Evolutionary conservation across 495 filamentous ascomycete genomes (phyloP).

Genomic region (Penicillium coprophilum): DNA sequence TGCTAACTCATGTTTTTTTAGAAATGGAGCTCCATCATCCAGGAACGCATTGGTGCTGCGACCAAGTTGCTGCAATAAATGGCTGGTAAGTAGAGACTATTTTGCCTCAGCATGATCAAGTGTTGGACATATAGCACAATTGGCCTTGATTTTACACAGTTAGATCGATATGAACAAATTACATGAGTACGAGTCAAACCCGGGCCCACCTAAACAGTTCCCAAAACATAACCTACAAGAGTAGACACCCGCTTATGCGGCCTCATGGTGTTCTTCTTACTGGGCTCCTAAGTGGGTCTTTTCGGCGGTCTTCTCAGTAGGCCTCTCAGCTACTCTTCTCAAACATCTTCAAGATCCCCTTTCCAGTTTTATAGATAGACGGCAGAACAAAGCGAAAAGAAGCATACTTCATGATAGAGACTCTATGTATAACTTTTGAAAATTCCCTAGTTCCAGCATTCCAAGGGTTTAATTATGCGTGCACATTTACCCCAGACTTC

Average conservation of each 20-base stretch:
- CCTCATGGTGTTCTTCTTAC: no score
- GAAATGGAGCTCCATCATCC: slow-evolving; percentile 49
- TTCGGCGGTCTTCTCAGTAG: no score
- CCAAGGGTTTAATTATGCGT: no score
- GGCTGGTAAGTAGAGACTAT: background rate
- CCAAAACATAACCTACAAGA: background rate
- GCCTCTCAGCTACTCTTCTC: no score
- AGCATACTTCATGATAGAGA: no score
- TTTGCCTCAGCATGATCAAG: background rate
- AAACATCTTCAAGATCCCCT: no score
- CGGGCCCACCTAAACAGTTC: background rate
- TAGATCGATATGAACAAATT: background rate
- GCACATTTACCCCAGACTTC: slow-evolving; percentile 10
- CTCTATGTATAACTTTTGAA: no score
- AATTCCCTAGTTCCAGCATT: no score
- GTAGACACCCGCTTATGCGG: no score
- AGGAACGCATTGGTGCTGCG: slow-evolving; percentile 40
- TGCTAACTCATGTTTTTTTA: slow-evolving; percentile 18
- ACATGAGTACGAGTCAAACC: background rate
- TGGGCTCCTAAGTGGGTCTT: no score
- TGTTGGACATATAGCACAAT: background rate
- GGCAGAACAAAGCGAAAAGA: no score
- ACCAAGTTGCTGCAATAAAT: slow-evolving; percentile 37
- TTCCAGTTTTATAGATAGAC: no score
- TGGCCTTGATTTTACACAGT: background rate